phyloP scores from a whole-genome alignment of 768 basidiomycete species.

The Suillus subalutaceus region DNA sequence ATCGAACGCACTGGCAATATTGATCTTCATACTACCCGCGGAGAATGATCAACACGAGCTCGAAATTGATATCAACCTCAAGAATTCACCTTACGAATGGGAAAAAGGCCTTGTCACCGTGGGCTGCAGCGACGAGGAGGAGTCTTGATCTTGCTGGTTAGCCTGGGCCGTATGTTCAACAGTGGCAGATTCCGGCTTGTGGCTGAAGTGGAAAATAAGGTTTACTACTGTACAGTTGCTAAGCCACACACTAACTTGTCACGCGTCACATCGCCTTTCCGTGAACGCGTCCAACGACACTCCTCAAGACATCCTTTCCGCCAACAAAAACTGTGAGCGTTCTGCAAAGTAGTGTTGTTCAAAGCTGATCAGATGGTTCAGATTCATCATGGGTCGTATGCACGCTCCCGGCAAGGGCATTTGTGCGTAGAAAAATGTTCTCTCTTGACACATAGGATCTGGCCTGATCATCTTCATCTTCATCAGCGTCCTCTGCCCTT shows the following conservation, averaged over 20 bases:
- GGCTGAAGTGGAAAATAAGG: conserved; percentile 49
- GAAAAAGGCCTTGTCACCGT: conserved; percentile 41
- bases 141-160: conserved; percentile 32
- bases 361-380: conserved; percentile 25
- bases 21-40: conserved; percentile 84
- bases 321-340: conserved; percentile 40
- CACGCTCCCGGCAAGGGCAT: conserved; percentile 99
- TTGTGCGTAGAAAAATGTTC: conserved; percentile 58
- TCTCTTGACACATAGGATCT: conserved; percentile 5
- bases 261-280: conserved; percentile 30
- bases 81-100: conserved; percentile 32
- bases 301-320: conserved; percentile 45
- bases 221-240: conserved; percentile 63
- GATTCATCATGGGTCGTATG: conserved; percentile 89
- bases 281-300: conserved; percentile 33
- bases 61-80: background rate
- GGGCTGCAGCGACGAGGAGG: conserved; percentile 46
- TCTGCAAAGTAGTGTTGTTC: conserved; percentile 19
- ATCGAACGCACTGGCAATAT: conserved; percentile 84
- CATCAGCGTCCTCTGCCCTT: conserved; percentile 86
- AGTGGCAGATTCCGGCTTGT: conserved; percentile 30
- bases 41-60: conserved; percentile 1
- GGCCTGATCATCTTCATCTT: background rate
- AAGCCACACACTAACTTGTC: conserved; percentile 42
- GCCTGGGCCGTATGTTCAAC: conserved; percentile 33